phyloP scores from a whole-genome alignment of 768 basidiomycete genomes.

The Phylloporus rhodoxanthus region DNA sequence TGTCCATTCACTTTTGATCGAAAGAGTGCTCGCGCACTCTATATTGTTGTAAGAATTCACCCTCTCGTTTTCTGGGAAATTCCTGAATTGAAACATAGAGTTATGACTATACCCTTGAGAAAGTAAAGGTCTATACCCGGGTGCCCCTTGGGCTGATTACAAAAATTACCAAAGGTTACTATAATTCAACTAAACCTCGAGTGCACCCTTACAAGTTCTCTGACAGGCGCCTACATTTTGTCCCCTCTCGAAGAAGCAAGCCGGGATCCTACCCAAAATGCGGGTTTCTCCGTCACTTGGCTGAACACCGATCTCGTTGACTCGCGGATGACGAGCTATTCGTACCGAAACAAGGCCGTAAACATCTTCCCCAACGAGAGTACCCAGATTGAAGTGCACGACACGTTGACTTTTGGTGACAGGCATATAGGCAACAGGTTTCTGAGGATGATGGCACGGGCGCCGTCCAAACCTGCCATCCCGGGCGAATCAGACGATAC shows the following conservation, averaged over 20 bases:
- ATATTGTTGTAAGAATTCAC: conserved; percentile 62
- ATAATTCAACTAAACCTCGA: not conserved
- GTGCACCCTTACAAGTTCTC: not conserved
- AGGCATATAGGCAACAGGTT: conserved; percentile 14
- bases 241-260: conserved; percentile 91
- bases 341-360: conserved; percentile 64
- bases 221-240: conserved; percentile 85
- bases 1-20: conserved; percentile 1
- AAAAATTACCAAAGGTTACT: conserved; percentile 68
- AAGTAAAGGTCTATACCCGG: conserved; percentile 85
- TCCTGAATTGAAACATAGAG: conserved; percentile 44
- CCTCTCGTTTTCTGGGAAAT: not conserved
- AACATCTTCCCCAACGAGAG: conserved; percentile 5
- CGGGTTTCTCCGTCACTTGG: conserved; percentile 84
- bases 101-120: conserved; percentile 89
- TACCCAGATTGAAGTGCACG: not conserved
- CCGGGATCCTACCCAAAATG: conserved; percentile 82
- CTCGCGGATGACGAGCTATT: conserved; percentile 80
- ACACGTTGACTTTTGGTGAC: not conserved
- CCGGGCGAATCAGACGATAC: conserved; percentile 33
- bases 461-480: conserved; percentile 26
- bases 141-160: conserved; percentile 80
- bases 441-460: conserved; percentile 26
- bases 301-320: conserved; percentile 55
- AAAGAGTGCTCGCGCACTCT: conserved; percentile 49